Evolutionary conservation across 139 green algal genomes (phyloP).

Genomic region (Chlamydomonas sphaeroides): DNA sequence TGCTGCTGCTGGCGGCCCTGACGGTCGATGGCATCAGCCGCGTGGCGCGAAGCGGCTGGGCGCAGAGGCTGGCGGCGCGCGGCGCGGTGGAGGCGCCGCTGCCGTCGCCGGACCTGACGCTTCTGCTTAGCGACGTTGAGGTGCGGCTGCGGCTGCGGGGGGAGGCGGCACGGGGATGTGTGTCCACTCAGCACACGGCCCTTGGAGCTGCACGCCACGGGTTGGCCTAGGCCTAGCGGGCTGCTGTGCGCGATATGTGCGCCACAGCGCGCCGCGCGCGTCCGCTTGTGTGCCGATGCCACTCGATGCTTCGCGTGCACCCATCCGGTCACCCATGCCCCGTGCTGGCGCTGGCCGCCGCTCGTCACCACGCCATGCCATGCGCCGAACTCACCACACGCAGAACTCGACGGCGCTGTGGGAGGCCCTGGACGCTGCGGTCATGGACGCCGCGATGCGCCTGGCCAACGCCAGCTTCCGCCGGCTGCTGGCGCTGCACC

Average conservation of each 20-base stretch:
- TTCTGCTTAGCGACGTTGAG: conserved; percentile 18
- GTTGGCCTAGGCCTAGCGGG: too few relatives aligned
- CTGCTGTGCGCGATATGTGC: too few relatives aligned
- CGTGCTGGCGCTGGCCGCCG: neutral
- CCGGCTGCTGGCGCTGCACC: neutral
- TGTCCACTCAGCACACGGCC: neutral
- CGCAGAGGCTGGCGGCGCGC: neutral
- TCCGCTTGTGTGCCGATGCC: too few relatives aligned
- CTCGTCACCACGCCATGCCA: neutral
- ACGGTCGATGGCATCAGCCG: neutral
- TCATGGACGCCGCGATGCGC: conserved; percentile 18
- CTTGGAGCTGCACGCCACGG: too few relatives aligned
- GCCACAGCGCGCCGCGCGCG: too few relatives aligned
- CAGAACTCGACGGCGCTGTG: conserved; percentile 12
- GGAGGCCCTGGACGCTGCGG: neutral
- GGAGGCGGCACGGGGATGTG: neutral
- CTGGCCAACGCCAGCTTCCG: neutral
- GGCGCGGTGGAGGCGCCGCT: neutral
- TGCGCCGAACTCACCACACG: neutral
- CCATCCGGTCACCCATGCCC: too few relatives aligned
- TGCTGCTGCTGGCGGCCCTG: neutral
- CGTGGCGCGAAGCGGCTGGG: too few relatives aligned
- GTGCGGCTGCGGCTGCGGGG: neutral
- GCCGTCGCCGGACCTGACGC: neutral
- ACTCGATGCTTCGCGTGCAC: too few relatives aligned